Evolutionary conservation across 176 grass and related monocot species (phyloP), one percentile per base, ranked within the genome.

Genomic region (Rhynchospora pubera): DNA sequence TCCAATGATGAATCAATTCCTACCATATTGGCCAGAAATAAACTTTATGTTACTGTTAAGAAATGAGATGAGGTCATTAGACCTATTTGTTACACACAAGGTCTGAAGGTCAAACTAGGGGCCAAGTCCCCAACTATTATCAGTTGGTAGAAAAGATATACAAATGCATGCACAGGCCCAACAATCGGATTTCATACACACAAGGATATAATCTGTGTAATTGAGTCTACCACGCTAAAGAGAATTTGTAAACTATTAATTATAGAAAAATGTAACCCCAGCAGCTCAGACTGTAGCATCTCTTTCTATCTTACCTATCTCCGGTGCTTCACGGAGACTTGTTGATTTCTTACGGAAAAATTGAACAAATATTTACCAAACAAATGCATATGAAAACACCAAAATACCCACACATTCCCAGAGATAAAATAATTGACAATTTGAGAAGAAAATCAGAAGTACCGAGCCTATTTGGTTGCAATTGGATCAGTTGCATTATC

Each of bases 401-500:
- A 0, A 12, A 11, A 79, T 18, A 39, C 53, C 23, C 5, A 1
- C 26, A 39, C 26, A 10, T n/a, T 22, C n/a, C 43, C 46, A 2
- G 51, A 24, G 21, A 42, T 0, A 62, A 62, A 19, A n/a, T 59
- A 22, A 60, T 60, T 61, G n/a, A 77, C 13, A 44, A 60, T 21
- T 39, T 59, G 0, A 53, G 4, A 75, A n/a, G n/a, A 52, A 30
- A 21, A 71, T 13, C 23, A 80, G 0, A 79, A 44, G 10, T 44
- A 43, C 48, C 45, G 18, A 44, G 43, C 5, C 34, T 79, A n/a
- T 62, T 9, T 19, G 21, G 16, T 80, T 42, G 30, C 7, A 80
- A 52, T 64, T 24, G 7, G 21, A 80, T 11, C 56, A 44, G 56
- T 62, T 80, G 62, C 77, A 62, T 80, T 80, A 30, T 80, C 45